phyloP scores from a whole-genome alignment of 192 early-diverging fungal species.

The Phlyctochytrium arcticum region DNA sequence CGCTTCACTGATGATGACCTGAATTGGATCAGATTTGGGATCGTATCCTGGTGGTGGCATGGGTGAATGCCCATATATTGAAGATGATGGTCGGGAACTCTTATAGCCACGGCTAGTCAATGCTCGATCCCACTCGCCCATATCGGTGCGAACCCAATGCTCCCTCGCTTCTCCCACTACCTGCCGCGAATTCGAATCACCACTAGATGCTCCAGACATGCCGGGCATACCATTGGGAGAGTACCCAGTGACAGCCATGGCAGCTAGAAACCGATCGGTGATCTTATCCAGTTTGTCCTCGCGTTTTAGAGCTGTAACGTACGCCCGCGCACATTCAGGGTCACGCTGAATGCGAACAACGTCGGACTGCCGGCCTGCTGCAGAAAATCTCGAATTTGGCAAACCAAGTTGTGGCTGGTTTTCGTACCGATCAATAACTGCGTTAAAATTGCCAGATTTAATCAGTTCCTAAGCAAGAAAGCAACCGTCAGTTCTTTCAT shows the following conservation, averaged over 20 bases:
- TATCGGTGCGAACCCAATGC: slow-evolving; percentile 27
- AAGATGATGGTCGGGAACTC: background rate
- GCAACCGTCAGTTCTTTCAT: background rate
- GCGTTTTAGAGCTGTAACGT: slow-evolving; percentile 31
- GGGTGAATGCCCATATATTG: background rate
- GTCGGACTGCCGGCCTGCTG: slow-evolving; percentile 8
- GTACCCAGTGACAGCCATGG: background rate
- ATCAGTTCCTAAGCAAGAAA: slow-evolving; percentile 26
- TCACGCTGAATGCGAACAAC: slow-evolving; percentile 31
- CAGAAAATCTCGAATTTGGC: background rate
- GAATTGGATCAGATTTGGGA: slow-evolving; percentile 41
- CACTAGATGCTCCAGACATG: background rate
- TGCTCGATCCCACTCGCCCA: slow-evolving; percentile 25
- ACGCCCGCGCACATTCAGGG: slow-evolving; percentile 30
- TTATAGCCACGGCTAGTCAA: background rate
- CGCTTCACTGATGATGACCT: slow-evolving; percentile 48
- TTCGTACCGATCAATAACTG: slow-evolving; percentile 43
- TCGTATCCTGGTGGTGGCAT: background rate
- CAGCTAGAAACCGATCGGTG: slow-evolving; percentile 11
- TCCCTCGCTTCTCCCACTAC: slow-evolving; percentile 19
- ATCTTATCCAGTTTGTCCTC: slow-evolving; percentile 35
- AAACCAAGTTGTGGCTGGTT: slow-evolving; percentile 40
- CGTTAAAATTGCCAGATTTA: slow-evolving; percentile 16
- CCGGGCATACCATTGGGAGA: background rate
- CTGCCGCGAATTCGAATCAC: background rate